Percentiles rank a stretch among this genome's conserved stretches.
Conservation (phyloP, 179 eudicot genomes). For the Silene coronaria region DNA sequence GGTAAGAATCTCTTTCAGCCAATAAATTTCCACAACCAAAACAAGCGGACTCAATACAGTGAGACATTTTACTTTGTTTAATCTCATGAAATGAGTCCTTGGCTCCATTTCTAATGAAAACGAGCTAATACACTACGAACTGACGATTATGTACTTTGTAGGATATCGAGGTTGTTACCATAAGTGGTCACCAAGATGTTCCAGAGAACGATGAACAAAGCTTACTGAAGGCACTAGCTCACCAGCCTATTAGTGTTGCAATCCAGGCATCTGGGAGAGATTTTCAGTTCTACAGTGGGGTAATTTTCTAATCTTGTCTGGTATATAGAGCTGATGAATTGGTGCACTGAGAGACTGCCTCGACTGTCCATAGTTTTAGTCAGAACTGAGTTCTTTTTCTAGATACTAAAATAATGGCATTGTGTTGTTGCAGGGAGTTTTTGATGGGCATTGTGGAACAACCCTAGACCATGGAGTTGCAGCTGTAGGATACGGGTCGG, state of each 20-base stretch:
- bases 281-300: slow-evolving; percentile 90
- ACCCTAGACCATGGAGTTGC: slow-evolving; percentile 64
- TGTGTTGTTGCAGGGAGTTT: slow-evolving; percentile 47
- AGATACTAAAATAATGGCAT: background rate
- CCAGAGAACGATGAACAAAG: slow-evolving; percentile 65
- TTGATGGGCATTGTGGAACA: slow-evolving; percentile 62
- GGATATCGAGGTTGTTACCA: slow-evolving; percentile 55
- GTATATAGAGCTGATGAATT: no score
- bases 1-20: slow-evolving; percentile 23
- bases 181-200: slow-evolving; percentile 70
- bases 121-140: no score
- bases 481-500: slow-evolving; percentile 61
- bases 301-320: slow-evolving; percentile 33
- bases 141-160: slow-evolving; percentile 17
- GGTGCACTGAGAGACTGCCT: no score
- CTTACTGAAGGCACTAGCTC: slow-evolving; percentile 77
- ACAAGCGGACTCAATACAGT: no score
- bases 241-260: slow-evolving; percentile 82
- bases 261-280: slow-evolving; percentile 83
- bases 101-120: no score
- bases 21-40: no score
- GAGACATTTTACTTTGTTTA: no score
- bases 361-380: no score
- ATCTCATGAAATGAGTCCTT: no score
- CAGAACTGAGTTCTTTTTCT: background rate